These are phyloP conservation scores for Suhomyces vadensis DNA, from an alignment of 805 yeast genomes.

Conservation along the genomic window DNA sequence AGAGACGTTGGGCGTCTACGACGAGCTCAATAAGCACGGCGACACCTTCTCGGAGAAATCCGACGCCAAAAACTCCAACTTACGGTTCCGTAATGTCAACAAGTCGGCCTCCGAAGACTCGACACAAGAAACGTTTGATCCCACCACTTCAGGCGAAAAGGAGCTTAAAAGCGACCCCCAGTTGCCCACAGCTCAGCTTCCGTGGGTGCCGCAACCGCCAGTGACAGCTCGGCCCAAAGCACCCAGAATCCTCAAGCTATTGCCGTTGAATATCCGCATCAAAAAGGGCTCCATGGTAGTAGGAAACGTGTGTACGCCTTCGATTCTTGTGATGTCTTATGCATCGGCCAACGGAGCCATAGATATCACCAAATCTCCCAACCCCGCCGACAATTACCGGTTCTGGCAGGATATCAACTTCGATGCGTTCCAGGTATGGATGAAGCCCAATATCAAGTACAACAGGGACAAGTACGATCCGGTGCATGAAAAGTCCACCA, in stretches of 20 bases:
- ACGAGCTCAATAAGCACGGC: slow-evolving; percentile 9
- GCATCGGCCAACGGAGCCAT: slow-evolving; percentile 53
- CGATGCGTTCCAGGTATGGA: slow-evolving; percentile 54
- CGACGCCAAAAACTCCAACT: slow-evolving; percentile 9
- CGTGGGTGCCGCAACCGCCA: neutral
- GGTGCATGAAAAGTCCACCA: neutral
- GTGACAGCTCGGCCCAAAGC: neutral
- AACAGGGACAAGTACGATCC: slow-evolving; percentile 22
- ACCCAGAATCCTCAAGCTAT: slow-evolving; percentile 24
- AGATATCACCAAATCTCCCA: slow-evolving; percentile 54
- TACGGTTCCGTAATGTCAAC: slow-evolving; percentile 15
- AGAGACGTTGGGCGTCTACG: slow-evolving; percentile 31
- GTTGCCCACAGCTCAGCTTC: neutral
- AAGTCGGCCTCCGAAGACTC: slow-evolving; percentile 5
- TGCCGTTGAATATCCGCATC: slow-evolving; percentile 66
- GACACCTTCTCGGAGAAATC: slow-evolving; percentile 15
- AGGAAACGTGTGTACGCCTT: slow-evolving; percentile 79
- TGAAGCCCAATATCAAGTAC: slow-evolving; percentile 73
- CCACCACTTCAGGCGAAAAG: slow-evolving; percentile 11
- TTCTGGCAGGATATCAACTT: slow-evolving; percentile 45
- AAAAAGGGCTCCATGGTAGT: slow-evolving; percentile 71
- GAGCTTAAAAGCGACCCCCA: neutral
- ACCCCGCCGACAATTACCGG: slow-evolving; percentile 56
- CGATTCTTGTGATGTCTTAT: slow-evolving; percentile 64
- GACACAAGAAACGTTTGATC: neutral